Evolutionary conservation across 495 filamentous ascomycete species (phyloP), one percentile per base, ranked within the genome.

Genomic region (Neurospora sp.): DNA sequence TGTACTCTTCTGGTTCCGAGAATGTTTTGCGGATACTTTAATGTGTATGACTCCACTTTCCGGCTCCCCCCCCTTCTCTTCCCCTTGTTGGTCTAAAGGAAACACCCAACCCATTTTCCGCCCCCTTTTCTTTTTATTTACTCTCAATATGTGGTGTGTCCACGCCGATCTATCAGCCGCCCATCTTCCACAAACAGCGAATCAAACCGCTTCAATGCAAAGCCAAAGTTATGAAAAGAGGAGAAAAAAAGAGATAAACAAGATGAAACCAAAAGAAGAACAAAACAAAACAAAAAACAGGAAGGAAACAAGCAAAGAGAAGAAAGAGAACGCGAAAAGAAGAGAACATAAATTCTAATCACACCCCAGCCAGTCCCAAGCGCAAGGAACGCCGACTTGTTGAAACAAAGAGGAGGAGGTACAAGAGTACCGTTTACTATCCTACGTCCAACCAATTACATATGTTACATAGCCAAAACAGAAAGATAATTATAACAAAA

Each of bases 251-350:
- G 39, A 40, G 39, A 69, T 14, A 46, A 68, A 72, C 20, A 14
- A 53, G 11, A 46, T 16, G 38, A 69, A 73, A n/a, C 69, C 12
- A 31, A 11, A 37, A 69, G 35, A 69, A 37, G 8, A 44, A 69
- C 7, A 73, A 73, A 44, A 18, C 5, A 1, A 44, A 35, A 35
- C 3, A 5, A 35, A 35, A 35, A 35, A 35, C 5, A 68, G 7
- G 10, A 22, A 66, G 11, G 14, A 22, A 22, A 20, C 31, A 66
- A 27, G 74, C 71, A 20, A 69, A 78, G 31, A 20, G 72, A 77
- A 70, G 72, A 72, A 20, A 61, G 35, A 39, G 42, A 73, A 31
- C 71, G 70, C 59, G 77, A 76, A 68, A 69, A 70, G 41, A 44
- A 16, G 16, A 44, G 16, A 18, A 42, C 8, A 8, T 16, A 1